phyloP scores from a whole-genome alignment of 2,329 filamentous ascomycete genomes.

The Colletotrichum liriopes region DNA sequence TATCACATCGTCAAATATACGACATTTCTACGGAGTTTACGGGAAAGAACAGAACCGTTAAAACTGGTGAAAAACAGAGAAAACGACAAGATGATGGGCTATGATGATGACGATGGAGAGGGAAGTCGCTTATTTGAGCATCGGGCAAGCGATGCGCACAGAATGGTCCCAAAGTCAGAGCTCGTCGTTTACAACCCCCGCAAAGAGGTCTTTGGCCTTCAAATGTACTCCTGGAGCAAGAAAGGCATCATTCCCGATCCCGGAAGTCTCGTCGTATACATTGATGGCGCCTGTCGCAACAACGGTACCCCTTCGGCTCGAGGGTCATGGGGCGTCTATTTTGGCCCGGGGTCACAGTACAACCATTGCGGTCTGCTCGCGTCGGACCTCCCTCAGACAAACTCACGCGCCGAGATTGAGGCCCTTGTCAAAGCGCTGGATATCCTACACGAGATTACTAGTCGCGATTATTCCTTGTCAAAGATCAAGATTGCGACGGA shows the following conservation, averaged over 20 bases:
- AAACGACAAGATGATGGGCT: conserved; percentile 1
- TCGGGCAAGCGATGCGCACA: conserved; percentile 8
- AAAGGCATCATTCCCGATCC: background rate
- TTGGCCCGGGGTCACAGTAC: conserved; percentile 46
- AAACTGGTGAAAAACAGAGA: background rate
- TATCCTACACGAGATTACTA: conserved; percentile 19
- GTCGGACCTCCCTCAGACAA: conserved; percentile 40
- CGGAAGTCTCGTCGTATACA: conserved; percentile 44
- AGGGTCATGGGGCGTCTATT: conserved; percentile 47
- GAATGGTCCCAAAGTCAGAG: conserved; percentile 3
- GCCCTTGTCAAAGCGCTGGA: conserved; percentile 42
- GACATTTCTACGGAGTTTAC: too few species aligned
- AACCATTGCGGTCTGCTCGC: conserved; percentile 41
- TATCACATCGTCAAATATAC: background rate
- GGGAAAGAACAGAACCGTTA: too few species aligned
- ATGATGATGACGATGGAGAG: conserved; percentile 15
- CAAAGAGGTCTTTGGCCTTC: conserved; percentile 19
- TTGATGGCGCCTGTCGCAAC: conserved; percentile 47
- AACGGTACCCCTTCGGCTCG: conserved; percentile 44
- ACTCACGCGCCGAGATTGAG: conserved; percentile 45
- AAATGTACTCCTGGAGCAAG: conserved; percentile 9
- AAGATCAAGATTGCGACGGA: conserved; percentile 42
- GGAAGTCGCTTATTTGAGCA: conserved; percentile 16
- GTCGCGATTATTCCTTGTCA: conserved; percentile 14
- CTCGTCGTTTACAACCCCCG: conserved; percentile 27